A percentile compares a stretch with the other conserved stretches of the same genome.
These are phyloP conservation scores for Alternaria ethzedia DNA, from an alignment of 2,329 filamentous ascomycete genomes.

Conservation along the genomic window DNA sequence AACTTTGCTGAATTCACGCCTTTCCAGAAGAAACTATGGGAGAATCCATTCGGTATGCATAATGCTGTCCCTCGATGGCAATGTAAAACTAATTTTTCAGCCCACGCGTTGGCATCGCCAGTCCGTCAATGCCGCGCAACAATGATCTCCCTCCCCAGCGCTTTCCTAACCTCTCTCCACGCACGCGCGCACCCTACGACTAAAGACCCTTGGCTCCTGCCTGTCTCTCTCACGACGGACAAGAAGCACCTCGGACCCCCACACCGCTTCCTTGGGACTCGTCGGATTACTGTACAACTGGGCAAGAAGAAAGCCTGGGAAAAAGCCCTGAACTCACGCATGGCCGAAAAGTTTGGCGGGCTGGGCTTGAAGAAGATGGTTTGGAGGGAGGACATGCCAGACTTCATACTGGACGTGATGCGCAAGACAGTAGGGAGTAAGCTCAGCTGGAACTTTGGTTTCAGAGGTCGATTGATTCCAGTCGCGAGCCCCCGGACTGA, in stretches of 20 bases:
- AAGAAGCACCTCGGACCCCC: constrained; percentile 32
- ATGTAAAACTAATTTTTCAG: constrained; percentile 47
- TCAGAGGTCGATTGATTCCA: constrained; percentile 28
- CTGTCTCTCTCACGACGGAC: constrained; percentile 45
- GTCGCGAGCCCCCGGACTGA: constrained; percentile 26
- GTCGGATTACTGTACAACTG: constrained; percentile 22
- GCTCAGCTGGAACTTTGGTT: constrained; percentile 45
- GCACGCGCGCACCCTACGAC: constrained; percentile 63
- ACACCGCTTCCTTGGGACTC: constrained; percentile 27
- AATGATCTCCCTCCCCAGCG: constrained; percentile 58
- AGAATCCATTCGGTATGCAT: constrained; percentile 68
- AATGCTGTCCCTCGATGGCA: background rate
- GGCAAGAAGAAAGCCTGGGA: constrained; percentile 32
- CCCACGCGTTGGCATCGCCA: constrained; percentile 66
- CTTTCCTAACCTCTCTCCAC: constrained; percentile 69
- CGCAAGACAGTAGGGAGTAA: constrained; percentile 44
- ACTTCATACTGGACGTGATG: constrained; percentile 49
- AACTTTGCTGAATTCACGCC: constrained; percentile 51
- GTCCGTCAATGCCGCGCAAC: constrained; percentile 64
- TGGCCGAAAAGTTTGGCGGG: constrained; percentile 44
- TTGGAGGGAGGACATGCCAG: constrained; percentile 58
- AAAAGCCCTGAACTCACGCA: constrained; percentile 28
- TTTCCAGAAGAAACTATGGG: constrained; percentile 65
- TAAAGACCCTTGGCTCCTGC: constrained; percentile 62
- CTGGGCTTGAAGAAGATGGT: constrained; percentile 44